Evolutionary conservation across 345 rosid species (phyloP).

Genomic region (Hibiscus mutabilis): DNA sequence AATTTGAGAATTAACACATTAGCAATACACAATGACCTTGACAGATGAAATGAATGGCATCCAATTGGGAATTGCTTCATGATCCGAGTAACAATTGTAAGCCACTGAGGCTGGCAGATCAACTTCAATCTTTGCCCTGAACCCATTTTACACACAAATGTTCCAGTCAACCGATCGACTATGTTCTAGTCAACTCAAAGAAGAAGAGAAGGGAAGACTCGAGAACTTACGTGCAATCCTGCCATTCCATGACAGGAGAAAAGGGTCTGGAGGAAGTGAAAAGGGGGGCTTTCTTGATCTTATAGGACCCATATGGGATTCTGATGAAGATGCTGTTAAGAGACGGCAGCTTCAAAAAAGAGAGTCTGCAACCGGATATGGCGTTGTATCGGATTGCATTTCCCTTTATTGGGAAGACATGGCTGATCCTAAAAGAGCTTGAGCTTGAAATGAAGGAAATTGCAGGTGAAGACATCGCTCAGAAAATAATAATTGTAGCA

Average conservation of each 20-base stretch:
- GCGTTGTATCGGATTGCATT: slow-evolving; percentile 9
- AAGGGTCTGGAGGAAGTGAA: slow-evolving; percentile 28
- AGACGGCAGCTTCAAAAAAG: slow-evolving; percentile 24
- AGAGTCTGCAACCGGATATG: slow-evolving; percentile 19
- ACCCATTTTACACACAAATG: not conserved
- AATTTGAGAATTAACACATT: not conserved
- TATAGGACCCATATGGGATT: slow-evolving; percentile 30
- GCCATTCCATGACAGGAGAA: slow-evolving; percentile 74
- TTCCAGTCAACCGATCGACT: not conserved
- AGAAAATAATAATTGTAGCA: not conserved
- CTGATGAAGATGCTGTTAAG: slow-evolving; percentile 23
- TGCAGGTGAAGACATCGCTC: slow-evolving; percentile 41
- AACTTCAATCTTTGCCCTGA: slow-evolving; percentile 72
- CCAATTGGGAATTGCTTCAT: slow-evolving; percentile 86
- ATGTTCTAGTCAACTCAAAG: not conserved
- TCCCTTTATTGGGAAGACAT: not conserved
- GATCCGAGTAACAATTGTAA: slow-evolving; percentile 58
- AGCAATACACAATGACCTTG: slow-evolving; percentile 30
- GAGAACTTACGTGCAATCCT: slow-evolving; percentile 76
- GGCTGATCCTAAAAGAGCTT: slow-evolving; percentile 10
- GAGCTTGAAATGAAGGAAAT: slow-evolving; percentile 28
- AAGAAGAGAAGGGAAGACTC: not conserved
- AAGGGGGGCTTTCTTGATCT: not conserved
- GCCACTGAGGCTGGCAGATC: slow-evolving; percentile 71
- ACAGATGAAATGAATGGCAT: slow-evolving; percentile 91